Base-by-base conservation (phyloP, 306 rosid species). In the Delonix regia region DNA sequence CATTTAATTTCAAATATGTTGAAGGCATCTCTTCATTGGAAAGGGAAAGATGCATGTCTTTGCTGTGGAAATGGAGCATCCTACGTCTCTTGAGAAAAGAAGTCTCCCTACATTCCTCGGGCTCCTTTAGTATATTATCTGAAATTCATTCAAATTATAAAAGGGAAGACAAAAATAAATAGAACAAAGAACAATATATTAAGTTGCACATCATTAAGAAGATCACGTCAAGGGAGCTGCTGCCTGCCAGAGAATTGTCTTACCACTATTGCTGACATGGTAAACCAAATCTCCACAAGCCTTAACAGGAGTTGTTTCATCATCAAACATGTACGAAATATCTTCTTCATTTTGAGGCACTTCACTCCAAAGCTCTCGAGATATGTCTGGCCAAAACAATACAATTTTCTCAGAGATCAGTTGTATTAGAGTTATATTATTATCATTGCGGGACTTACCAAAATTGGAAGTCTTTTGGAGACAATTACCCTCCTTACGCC, bases 241-340 rank as follows among this genome's bases (percentile, higher is more conserved):
- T 5, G 39, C 47, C 47, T 28, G 53, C 42, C 13, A 24, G 56
- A 49, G 70, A 64, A 68, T 49, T 6, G 51, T 28, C 79, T 71
- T 83, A 88, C 98, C 90, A 39, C 59, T 71, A 69, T 79, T 67
- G 49, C 59, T 62, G 61, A 83, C 84, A 63, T 83, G 89, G 88
- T 87, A 89, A n/a, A 89, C 90, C 92, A 93, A 84, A 82, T 90
- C 94, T 77, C 94, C 92, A 41, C 96, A 91, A 81, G 92, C 98
- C 88, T 91, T 96, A 75, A 91, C 89, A 7, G 99, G 99, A 34
- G 99, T 96, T 78, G 98, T 75, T 90, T 87, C 96, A 47, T 90
- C 97, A 14, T 93, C 98, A 28, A 90, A 64, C 94, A 96, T 89
- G 84, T 84, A 88, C 19, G 99, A 90, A 75, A 89, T 81, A 74